phyloP scores from a whole-genome alignment of 257 asterid species.

The Paulownia fortunei region DNA sequence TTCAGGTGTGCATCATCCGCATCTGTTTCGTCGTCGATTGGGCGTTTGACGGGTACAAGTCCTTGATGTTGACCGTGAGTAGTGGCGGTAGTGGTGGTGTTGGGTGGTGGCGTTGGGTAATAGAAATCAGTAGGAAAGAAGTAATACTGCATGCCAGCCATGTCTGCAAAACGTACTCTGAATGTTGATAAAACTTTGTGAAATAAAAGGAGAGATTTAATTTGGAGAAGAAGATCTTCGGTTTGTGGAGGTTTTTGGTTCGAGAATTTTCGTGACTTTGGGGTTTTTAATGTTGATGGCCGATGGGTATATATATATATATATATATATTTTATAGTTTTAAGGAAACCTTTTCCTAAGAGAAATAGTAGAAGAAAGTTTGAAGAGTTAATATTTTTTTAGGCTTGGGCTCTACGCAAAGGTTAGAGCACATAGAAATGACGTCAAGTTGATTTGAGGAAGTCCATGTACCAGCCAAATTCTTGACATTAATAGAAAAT shows the following conservation, averaged over 20 bases:
- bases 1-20: neutral
- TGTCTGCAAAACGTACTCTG: neutral
- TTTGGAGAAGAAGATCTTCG: too few species aligned
- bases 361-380: neutral
- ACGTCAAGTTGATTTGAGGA: neutral
- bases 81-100: neutral
- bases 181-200: too few species aligned
- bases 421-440: neutral
- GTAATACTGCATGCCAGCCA: constrained; percentile 64
- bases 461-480: too few species aligned
- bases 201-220: neutral
- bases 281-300: too few species aligned
- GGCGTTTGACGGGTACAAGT: neutral
- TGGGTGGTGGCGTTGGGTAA: constrained; percentile 45
- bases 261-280: too few species aligned
- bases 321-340: too few species aligned
- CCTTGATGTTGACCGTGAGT: neutral
- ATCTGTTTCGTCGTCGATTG: neutral
- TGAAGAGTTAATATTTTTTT: neutral
- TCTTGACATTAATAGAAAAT: constrained; percentile 10
- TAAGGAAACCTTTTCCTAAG: neutral
- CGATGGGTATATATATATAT: neutral
- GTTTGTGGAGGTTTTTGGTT: too few species aligned
- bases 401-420: constrained; percentile 35
- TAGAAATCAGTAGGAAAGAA: constrained; percentile 71